Evolutionary conservation across 2,329 filamentous ascomycete species (phyloP), one percentile per base, ranked within the genome.

Genomic region (Pseudocercospora pini-densiflorae): DNA sequence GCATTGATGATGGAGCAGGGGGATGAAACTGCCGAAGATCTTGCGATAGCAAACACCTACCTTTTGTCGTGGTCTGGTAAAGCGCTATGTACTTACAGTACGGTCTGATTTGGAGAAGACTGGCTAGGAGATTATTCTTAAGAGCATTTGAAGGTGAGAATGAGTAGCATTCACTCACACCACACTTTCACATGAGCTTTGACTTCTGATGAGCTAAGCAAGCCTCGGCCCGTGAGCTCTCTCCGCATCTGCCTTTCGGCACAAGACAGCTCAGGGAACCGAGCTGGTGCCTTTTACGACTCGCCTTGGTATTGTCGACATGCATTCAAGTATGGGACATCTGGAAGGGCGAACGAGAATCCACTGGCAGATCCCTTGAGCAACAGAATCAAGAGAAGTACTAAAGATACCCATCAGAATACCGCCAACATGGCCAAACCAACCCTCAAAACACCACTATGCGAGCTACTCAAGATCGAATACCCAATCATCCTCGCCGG

Each of bases 401-500:
- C 24, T 27, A n/a, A 10, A 54, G 12, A 49, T 27, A 51, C 24
- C 5, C 23, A 47, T 36, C 24, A 6, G 53, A 27, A 59, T 14
- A 19, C 62, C 61, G 27, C 57, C 65, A 73, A 19, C 65, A 75
- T 73, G 70, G 57, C 73, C 33, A 72, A 71, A 47, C 77, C 79
- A 19, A 76, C 88, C 66, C 90, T 95, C 74, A 87, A 87, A 65
- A 96, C 93, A 10, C 92, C 92, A 1, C 86, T 97, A 43, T 94
- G 90, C 70, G 84, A 84, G 62, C 89, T 97, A 60, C 87, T 97
- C 61, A 87, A 88, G 24, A 97, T 97, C 80, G 84, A 90, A 72
- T 93, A 97, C 81, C 94, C 94, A 47, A 90, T 98, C 79, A 83
- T 97, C 72, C 91, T 97, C 21, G 94, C 94, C 36, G 94, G 94